Conservation (phyloP, 2,329 filamentous ascomycete species). For the Curvularia sp. region DNA sequence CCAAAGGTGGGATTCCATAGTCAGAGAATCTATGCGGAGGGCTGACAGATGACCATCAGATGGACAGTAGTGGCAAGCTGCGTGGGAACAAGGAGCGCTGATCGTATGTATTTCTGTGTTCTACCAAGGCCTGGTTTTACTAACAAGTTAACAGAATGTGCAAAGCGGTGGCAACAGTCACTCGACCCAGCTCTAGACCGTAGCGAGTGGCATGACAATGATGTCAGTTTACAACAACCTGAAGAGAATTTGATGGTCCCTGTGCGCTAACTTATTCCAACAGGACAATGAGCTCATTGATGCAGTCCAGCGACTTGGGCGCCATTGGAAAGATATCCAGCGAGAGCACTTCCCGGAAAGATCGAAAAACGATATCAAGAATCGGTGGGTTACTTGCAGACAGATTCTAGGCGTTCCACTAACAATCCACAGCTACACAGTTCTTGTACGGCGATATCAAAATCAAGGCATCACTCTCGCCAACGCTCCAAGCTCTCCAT, state of each 20-base stretch:
- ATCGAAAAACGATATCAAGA: constrained; percentile 51
- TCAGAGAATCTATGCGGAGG: background rate
- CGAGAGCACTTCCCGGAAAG: constrained; percentile 44
- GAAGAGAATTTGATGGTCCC: background rate
- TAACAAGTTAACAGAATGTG: constrained; percentile 49
- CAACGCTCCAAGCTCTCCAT: constrained; percentile 31
- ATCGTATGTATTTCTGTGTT: constrained; percentile 42
- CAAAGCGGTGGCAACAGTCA: constrained; percentile 57
- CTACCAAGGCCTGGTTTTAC: background rate
- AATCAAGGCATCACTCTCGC: constrained; percentile 40
- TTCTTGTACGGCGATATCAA: constrained; percentile 41
- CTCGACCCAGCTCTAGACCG: constrained; percentile 53
- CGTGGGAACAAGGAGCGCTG: constrained; percentile 50
- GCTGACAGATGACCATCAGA: constrained; percentile 30
- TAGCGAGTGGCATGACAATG: constrained; percentile 49
- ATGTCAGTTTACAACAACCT: constrained; percentile 32
- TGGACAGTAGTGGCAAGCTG: constrained; percentile 54
- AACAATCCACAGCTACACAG: constrained; percentile 35
- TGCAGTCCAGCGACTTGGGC: constrained; percentile 43
- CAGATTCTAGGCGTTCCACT: background rate
- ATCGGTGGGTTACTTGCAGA: constrained; percentile 35
- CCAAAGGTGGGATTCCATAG: constrained; percentile 38
- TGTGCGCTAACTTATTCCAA: background rate
- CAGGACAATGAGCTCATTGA: constrained; percentile 43
- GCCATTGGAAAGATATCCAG: constrained; percentile 52